phyloP scores from a whole-genome alignment of 768 basidiomycete genomes.

The Macrocybe gigantea region DNA sequence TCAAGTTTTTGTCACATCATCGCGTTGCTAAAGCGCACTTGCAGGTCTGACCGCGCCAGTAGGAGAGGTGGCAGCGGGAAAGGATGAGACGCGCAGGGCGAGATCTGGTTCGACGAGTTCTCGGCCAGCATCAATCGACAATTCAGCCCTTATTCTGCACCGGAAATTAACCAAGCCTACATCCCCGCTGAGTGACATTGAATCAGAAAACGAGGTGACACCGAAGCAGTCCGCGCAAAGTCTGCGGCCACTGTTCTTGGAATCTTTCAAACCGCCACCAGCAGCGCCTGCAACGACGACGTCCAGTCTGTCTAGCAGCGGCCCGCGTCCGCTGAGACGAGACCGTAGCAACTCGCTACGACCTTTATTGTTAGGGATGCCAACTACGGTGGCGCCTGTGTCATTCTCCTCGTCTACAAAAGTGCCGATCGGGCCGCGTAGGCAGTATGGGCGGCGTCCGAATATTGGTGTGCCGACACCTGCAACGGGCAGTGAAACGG shows the following conservation, averaged over 20 bases:
- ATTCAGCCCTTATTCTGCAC: not conserved
- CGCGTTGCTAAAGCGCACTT: not conserved
- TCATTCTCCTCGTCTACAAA: slow-evolving; percentile 18
- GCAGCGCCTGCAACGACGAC: not conserved
- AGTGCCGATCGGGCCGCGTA: slow-evolving; percentile 23
- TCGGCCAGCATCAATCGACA: too few relatives aligned
- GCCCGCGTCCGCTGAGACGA: not conserved
- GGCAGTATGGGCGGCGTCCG: slow-evolving; percentile 19
- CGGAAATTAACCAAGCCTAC: not conserved
- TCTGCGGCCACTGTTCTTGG: slow-evolving; percentile 8
- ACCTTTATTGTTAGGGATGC: slow-evolving; percentile 30
- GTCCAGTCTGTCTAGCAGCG: too few relatives aligned
- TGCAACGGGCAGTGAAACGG: slow-evolving; percentile 11
- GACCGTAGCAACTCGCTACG: slow-evolving; percentile 12
- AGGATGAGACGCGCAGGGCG: too few relatives aligned
- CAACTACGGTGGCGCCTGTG: slow-evolving; percentile 14
- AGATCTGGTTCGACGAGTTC: too few relatives aligned
- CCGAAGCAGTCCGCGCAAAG: not conserved
- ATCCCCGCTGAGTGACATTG: slow-evolving; percentile 11
- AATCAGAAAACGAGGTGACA: slow-evolving; percentile 10
- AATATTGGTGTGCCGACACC: slow-evolving; percentile 23
- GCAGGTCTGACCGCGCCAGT: slow-evolving; percentile 17
- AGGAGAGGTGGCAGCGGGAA: too few relatives aligned
- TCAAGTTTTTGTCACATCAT: not conserved
- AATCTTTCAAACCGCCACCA: not conserved